Conservation (phyloP, 441 rosid species). For the Lepidium campestre region DNA sequence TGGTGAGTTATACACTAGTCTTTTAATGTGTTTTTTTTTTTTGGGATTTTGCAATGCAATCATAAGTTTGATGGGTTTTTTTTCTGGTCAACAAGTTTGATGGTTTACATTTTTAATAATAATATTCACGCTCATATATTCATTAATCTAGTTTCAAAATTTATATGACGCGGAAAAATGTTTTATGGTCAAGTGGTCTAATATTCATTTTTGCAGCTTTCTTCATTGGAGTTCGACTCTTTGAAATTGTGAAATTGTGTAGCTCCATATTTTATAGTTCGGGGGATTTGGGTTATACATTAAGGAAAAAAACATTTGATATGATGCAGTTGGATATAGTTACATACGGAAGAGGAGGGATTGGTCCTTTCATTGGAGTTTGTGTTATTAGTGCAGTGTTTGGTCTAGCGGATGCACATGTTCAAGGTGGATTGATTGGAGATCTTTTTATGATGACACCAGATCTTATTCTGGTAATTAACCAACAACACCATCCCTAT, state of each 20-base stretch:
- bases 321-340: constrained; percentile 48
- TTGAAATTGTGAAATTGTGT: too few relatives aligned
- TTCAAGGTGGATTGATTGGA: constrained; percentile 76
- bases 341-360: constrained; percentile 59
- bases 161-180: too few relatives aligned
- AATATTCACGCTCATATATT: too few relatives aligned
- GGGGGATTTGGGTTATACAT: too few relatives aligned
- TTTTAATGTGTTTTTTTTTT: not conserved
- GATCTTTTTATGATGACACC: constrained; percentile 68
- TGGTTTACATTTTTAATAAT: not conserved
- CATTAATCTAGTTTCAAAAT: too few relatives aligned
- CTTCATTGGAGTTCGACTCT: too few relatives aligned
- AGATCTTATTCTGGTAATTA: constrained; percentile 53
- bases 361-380: constrained; percentile 44
- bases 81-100: too few relatives aligned
- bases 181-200: too few relatives aligned
- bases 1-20: constrained; percentile 43
- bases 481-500: too few relatives aligned
- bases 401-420: constrained; percentile 66
- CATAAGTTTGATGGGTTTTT: not conserved
- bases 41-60: not conserved
- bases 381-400: constrained; percentile 50
- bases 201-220: too few relatives aligned
- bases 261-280: too few relatives aligned
- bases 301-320: too few relatives aligned